A percentile compares a stretch with the other conserved stretches of the same genome.
These are phyloP conservation scores for Scutellaria barbata DNA, from an alignment of 257 asterid species.

Conservation along the genomic window DNA sequence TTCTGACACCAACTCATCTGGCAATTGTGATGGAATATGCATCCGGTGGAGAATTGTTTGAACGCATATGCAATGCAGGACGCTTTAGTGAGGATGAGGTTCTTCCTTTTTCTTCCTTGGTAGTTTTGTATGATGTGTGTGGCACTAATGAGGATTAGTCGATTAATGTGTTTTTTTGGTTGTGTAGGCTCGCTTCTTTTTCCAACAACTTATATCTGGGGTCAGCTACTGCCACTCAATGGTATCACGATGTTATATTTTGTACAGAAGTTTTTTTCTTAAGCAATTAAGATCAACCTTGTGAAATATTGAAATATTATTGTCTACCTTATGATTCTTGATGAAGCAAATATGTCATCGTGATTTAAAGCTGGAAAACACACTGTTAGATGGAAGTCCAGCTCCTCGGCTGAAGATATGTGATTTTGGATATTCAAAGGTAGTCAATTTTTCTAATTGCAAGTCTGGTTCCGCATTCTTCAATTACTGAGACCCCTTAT, in stretches of 20 bases:
- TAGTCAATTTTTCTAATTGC: slow-evolving; percentile 25
- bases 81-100: slow-evolving; percentile 96
- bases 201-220: slow-evolving; percentile 93
- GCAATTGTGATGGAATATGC: slow-evolving; percentile 98
- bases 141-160: too few relatives aligned
- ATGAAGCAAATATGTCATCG: slow-evolving; percentile 89
- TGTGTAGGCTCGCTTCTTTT: slow-evolving; percentile 83
- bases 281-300: too few relatives aligned
- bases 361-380: slow-evolving; percentile 86
- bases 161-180: too few relatives aligned
- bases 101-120: slow-evolving; percentile 21
- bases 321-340: background rate
- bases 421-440: slow-evolving; percentile 96
- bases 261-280: too few relatives aligned
- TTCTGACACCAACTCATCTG: slow-evolving; percentile 85
- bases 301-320: too few relatives aligned
- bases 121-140: background rate
- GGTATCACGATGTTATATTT: slow-evolving; percentile 46
- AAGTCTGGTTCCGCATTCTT: too few relatives aligned
- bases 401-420: slow-evolving; percentile 92
- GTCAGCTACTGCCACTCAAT: slow-evolving; percentile 92
- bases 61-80: slow-evolving; percentile 83
- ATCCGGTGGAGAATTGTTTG: slow-evolving; percentile 93
- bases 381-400: slow-evolving; percentile 87
- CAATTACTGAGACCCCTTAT: too few relatives aligned